Evolutionary conservation across 108 stramenopile species (phyloP).

Genomic region (Fistulifera pelliculosa): DNA sequence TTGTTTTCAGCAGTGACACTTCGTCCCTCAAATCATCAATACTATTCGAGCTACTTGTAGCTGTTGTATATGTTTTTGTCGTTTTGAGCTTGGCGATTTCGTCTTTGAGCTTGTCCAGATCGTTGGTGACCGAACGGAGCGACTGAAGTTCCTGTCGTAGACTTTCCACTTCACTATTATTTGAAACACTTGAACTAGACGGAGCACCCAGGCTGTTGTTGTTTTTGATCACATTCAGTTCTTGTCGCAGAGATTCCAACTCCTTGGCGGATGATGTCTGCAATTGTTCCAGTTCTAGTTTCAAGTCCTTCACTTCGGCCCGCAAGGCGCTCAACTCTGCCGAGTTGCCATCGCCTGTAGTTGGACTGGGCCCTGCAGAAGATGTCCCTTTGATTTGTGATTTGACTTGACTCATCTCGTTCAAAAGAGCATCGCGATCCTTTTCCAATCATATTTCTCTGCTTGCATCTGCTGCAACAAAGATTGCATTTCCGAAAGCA

Average conservation of each 20-base stretch:
- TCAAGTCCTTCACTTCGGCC: constrained; percentile 3
- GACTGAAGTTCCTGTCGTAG: constrained; percentile 1
- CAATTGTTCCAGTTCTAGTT: constrained; percentile 1
- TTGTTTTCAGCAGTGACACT: constrained; percentile 3
- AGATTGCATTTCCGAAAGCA: too few relatives aligned
- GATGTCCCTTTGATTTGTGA: too few relatives aligned
- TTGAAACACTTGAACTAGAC: not conserved
- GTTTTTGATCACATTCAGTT: not conserved
- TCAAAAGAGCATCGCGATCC: too few relatives aligned
- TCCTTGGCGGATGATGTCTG: not conserved
- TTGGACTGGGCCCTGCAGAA: too few relatives aligned
- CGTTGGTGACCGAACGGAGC: not conserved
- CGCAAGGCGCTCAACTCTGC: not conserved
- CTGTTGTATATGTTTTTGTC: too few relatives aligned
- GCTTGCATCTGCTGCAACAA: too few relatives aligned
- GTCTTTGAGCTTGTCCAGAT: too few relatives aligned
- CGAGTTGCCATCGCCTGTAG: too few relatives aligned
- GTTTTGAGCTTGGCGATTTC: too few relatives aligned
- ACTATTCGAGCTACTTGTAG: too few relatives aligned
- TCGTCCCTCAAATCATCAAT: constrained; percentile 18
- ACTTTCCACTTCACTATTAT: not conserved
- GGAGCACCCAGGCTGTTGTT: not conserved
- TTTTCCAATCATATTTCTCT: too few relatives aligned
- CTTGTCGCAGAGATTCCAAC: not conserved
- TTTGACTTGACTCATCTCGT: too few relatives aligned